phyloP scores from a whole-genome alignment of 805 yeast genomes.

The Ogataea nakhonphanomensis region DNA sequence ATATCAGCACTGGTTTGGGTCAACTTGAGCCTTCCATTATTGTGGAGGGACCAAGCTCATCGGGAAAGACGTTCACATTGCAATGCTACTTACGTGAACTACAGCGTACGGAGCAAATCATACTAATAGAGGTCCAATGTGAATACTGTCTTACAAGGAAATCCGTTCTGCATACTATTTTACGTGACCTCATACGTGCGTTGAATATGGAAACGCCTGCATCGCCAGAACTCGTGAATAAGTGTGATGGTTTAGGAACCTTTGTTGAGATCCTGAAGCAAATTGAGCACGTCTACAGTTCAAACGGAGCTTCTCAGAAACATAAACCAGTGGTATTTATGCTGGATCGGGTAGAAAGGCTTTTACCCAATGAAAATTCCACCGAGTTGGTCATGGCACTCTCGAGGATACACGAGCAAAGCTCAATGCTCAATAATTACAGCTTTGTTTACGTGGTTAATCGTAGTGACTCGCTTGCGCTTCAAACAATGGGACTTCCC shows the following conservation, averaged over 20 bases:
- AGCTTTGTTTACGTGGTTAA: slow-evolving; percentile 40
- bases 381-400: slow-evolving; percentile 40
- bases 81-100: slow-evolving; percentile 30
- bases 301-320: background rate
- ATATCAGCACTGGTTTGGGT: slow-evolving; percentile 30
- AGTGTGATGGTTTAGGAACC: slow-evolving; percentile 41
- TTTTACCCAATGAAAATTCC: slow-evolving; percentile 33
- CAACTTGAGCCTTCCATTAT: slow-evolving; percentile 37
- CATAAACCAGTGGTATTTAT: slow-evolving; percentile 41
- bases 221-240: slow-evolving; percentile 19
- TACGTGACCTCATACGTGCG: slow-evolving; percentile 29
- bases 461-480: slow-evolving; percentile 36
- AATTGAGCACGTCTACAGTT: slow-evolving; percentile 20
- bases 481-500: slow-evolving; percentile 40
- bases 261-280: slow-evolving; percentile 41
- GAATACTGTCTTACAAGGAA: slow-evolving; percentile 43
- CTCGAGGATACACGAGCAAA: slow-evolving; percentile 41
- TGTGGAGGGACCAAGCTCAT: slow-evolving; percentile 47
- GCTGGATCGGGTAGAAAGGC: slow-evolving; percentile 42
- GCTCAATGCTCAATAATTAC: slow-evolving; percentile 30
- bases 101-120: slow-evolving; percentile 16
- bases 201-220: slow-evolving; percentile 8
- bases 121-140: slow-evolving; percentile 37
- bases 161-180: slow-evolving; percentile 40
- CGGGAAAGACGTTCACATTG: slow-evolving; percentile 46